Base-by-base conservation (phyloP, 352 stramenopile species). In the Nothophytophthora sp. region DNA sequence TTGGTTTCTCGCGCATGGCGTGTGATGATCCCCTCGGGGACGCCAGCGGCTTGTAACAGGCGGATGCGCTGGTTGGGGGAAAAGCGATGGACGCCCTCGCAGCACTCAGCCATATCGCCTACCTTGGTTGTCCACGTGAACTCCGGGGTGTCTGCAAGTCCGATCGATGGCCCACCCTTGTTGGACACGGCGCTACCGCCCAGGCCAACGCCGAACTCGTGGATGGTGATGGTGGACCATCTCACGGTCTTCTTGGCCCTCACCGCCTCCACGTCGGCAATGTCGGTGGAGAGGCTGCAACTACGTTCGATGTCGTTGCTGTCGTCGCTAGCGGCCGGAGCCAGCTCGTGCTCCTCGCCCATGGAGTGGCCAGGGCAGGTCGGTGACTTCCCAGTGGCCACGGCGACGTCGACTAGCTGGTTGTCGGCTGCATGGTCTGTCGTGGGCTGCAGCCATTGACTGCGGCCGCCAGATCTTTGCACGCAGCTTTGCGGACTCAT, bases 71-170 rank as follows among this genome's bases (percentile, higher is more conserved):
- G 68, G 43, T 73, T 75, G n/a, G 61, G 56, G n/a, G 65, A 66
- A 60, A 88, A 86, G 16, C 73, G 71, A 45, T 80, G 76, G 11
- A 88, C 62, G 18, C 76, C 76, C 57, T 88, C 73, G 29, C 73
- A 76, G 48, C 73, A 50, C 43, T 85, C 73, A 33, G 76, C 76
- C 76, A 88, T 88, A 36, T 88, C 64, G 45, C 68, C 76, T 53
- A 86, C 76, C 35, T 70, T 81, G 24, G 72, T 90, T 20, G 70
- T 88, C 72, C 73, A 83, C 25, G 73, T 87, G 55, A 85, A 85
- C 61, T 87, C 78, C 33, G 70, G 70, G 10, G 46, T 57, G 52
- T 84, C 70, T 6, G 69, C 43, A n/a, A 88, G 63, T 3, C 76
- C 76, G 51, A 88, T 84, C 27, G 73, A 76, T 22, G 76, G 76